Evolutionary conservation across 1,284 basidiomycete genomes (phyloP), one percentile per base, ranked within the genome.

Genomic region (Cyathus olla): DNA sequence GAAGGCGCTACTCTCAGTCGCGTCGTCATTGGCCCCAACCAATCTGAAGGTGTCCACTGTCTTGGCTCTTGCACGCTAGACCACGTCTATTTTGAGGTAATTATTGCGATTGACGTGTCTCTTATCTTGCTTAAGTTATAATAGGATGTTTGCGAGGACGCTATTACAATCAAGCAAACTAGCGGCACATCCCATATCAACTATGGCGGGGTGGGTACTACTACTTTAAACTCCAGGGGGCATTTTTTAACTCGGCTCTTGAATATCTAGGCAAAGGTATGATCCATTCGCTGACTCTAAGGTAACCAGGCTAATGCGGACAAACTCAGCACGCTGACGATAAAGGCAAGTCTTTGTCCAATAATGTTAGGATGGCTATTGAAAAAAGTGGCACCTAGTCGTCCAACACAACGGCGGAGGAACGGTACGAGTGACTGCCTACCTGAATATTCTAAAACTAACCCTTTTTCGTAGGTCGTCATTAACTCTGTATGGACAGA

Each of bases 1-100:
- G 76, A 78, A 44, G 80, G 80, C 27, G 80, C 77, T 28, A 79
- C 78, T 26, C 64, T 80, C 48, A 80, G 76, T 55, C 75, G 74
- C 35, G 79, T 82, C 40, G 72, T 78, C 52, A 82, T 82, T 55
- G 81, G 81, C 13, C 70, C 76, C 26, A 76, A 80, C 65, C 80
- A 81, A 57, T 69, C 78, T 48, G 81, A 83, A 57, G 81, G 81
- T 53, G 70, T 82, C 55, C 80, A 82, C 63, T 82, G 80, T 64
- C 71, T 80, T 50, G 79, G 80, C 77, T 75, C 76, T 40, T 80
- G 78, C 72, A 81, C 76, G 46, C 60, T 79, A 61, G 72, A 80
- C 57, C 77, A 80, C 54, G 78, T 80, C 46, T 80, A 68, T 69
- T 82, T 78, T 60, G 79, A 77, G 70, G 74, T 74, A 57, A 26